Evolutionary conservation across 2,329 filamentous ascomycete species (phyloP), one percentile per base, ranked within the genome.

Genomic region (Dactylellina drechsleri): DNA sequence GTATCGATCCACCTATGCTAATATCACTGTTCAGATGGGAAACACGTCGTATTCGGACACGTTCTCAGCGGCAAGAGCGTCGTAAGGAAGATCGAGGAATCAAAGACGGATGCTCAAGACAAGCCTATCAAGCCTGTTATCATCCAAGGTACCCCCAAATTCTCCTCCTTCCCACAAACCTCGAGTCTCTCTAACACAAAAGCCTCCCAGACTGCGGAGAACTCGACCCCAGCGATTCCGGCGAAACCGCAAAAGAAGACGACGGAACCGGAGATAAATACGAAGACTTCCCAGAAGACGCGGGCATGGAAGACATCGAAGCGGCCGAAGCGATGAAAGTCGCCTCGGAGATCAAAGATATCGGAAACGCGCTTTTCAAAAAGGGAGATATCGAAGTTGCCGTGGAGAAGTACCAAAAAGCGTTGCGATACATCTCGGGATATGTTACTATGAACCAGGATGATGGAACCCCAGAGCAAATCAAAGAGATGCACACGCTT

Each of bases 41-140:
- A 99, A 86, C 94, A 99, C 84, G 95, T 98, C 54, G 93, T 99
- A 23, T 99, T 97, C 79, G 95, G 95, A 77, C 91, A 97, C 82
- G 94, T 98, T 66, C 87, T 97, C 80, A 91, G 90, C 76, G 95
- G 95, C 80, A 98, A 97, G 86, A 93, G 92, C 76, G 85, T 97
- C 43, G 88, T 98, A 40, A 91, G 95, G 77, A 89, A 93, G 82
- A 89, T 98, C 80, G 95, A 99, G 84, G 95, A 95, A 83, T 85
- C 92, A 76, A 85, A 86, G 62, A 95, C 91, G 1, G 86, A 90
- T 78, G 83, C 86, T 28, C 87, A 87, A 79, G 95, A 98, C 85
- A 94, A 93, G 84, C 93, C 93, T 28, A 81, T 81, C 59, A 86
- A 88, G 77, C 91, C 93, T 66, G 91, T 90, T 70, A 85, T 88